These are phyloP conservation scores for Rosa rugosa DNA, from an alignment of 306 rosid species.

Conservation along the genomic window DNA sequence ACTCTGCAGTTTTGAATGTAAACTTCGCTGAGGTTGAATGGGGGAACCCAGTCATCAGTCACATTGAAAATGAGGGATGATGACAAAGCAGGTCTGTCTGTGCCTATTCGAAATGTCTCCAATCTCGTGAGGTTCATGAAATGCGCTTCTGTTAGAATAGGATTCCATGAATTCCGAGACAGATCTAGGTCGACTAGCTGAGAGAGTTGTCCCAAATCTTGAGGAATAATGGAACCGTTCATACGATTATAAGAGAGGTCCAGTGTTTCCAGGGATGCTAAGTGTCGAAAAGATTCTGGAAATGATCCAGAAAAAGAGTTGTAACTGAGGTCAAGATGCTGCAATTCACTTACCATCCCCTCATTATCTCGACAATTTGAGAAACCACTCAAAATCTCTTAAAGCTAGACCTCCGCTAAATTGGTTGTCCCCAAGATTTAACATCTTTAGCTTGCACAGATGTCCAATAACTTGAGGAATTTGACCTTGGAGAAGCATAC, in stretches of 20 bases:
- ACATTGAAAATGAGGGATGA: background rate
- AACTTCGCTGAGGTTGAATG: background rate
- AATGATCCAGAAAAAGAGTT: background rate
- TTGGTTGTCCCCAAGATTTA: background rate
- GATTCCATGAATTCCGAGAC: background rate
- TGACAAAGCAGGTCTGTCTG: background rate
- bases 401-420: background rate
- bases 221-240: background rate
- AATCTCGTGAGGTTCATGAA: background rate
- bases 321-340: background rate
- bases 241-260: background rate
- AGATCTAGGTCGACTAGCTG: too few species aligned
- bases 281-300: background rate
- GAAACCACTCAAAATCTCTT: background rate
- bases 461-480: background rate
- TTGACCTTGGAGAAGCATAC: background rate
- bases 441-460: slow-evolving; percentile 3
- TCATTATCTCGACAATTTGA: background rate
- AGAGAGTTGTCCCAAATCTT: background rate
- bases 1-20: background rate
- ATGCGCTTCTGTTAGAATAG: background rate
- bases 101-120: background rate
- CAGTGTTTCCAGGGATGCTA: background rate
- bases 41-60: background rate
- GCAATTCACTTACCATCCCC: background rate